Evolutionary conservation across 208 protist species (phyloP).

Genomic region (Tritrichomonas foetus): DNA sequence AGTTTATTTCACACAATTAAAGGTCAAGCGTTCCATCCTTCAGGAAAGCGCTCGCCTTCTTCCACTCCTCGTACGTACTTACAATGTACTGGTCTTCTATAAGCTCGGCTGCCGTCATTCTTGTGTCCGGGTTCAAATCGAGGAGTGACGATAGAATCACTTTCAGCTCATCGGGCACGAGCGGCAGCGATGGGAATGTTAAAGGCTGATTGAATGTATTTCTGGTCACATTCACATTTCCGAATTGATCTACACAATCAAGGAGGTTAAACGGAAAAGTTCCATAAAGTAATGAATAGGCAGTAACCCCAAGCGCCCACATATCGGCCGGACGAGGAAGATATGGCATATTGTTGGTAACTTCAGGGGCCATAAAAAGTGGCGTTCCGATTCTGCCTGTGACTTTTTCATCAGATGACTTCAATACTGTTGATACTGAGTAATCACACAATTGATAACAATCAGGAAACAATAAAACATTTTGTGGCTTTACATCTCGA

Average conservation of each 20-base stretch:
- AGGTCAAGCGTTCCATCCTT: too few relatives aligned
- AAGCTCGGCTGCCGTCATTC: not conserved
- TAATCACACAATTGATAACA: not conserved
- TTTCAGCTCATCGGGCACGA: not conserved
- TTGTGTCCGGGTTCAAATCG: not conserved
- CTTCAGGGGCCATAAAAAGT: not conserved
- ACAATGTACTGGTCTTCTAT: not conserved
- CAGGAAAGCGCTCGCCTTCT: too few relatives aligned
- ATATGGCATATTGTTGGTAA: not conserved
- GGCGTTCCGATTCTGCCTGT: not conserved
- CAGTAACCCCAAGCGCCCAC: not conserved
- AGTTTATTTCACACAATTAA: too few relatives aligned
- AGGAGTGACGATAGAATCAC: not conserved
- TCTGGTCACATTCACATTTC: not conserved
- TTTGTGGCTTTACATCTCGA: not conserved
- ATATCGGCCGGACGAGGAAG: not conserved
- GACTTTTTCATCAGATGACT: not conserved
- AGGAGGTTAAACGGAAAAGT: not conserved
- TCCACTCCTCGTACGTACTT: too few relatives aligned
- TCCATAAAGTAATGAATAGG: not conserved
- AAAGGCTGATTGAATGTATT: not conserved
- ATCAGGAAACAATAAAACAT: not conserved
- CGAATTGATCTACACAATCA: not conserved
- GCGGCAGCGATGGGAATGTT: not conserved
- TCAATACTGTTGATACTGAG: not conserved